These are phyloP conservation scores for Coffea humblotiana DNA, from an alignment of 305 asterid genomes.

Conservation along the genomic window DNA sequence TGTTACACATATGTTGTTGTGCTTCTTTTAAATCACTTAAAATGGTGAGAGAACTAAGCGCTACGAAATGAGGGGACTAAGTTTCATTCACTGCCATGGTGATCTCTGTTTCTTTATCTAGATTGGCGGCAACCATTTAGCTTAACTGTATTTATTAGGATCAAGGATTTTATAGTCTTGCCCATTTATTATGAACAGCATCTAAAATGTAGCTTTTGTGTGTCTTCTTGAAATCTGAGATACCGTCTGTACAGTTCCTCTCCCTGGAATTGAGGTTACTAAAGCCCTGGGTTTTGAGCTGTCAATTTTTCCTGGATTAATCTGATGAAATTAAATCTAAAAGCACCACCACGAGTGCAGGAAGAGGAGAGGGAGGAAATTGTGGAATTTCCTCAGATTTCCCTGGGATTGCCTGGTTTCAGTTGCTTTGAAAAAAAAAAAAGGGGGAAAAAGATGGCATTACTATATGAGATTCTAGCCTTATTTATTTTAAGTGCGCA, in stretches of 20 bases:
- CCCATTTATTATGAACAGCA: neutral
- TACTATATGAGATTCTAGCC: too few relatives aligned
- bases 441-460: too few relatives aligned
- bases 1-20: neutral
- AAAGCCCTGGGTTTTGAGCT: neutral
- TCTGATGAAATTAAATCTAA: neutral
- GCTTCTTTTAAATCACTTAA: neutral
- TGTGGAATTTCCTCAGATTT: neutral
- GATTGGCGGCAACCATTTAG: neutral
- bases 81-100: neutral
- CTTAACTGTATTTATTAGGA: neutral
- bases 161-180: neutral
- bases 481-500: too few relatives aligned
- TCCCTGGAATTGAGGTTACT: neutral
- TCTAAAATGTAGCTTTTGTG: too few relatives aligned
- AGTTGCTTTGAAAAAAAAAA: neutral
- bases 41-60: neutral
- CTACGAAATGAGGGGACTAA: too few relatives aligned
- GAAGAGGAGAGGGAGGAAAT: neutral
- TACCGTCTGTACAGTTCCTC: too few relatives aligned
- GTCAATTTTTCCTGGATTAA: neutral
- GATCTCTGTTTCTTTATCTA: neutral
- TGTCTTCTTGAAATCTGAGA: neutral
- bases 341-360: neutral
- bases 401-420: neutral